phyloP scores from a whole-genome alignment of 129 eudicot genomes.

The Tagetes erecta region DNA sequence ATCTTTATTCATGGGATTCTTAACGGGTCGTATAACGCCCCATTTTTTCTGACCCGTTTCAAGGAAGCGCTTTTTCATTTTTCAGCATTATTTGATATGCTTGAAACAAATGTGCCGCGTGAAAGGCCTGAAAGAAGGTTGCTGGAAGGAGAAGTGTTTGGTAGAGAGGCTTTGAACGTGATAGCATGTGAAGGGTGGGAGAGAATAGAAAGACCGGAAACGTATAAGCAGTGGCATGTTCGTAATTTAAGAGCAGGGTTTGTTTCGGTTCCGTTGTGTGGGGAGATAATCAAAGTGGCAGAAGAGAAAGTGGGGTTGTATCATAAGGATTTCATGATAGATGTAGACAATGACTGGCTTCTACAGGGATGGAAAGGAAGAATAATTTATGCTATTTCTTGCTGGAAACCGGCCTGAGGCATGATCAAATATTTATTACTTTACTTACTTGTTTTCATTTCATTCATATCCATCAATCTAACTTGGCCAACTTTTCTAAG shows the following conservation, averaged over 20 bases:
- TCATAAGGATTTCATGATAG: slow-evolving; percentile 70
- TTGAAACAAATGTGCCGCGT: slow-evolving; percentile 60
- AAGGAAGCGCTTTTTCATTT: slow-evolving; percentile 75
- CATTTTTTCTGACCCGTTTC: slow-evolving; percentile 76
- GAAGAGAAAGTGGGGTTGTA: slow-evolving; percentile 43
- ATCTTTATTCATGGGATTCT: slow-evolving; percentile 69
- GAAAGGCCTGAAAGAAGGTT: slow-evolving; percentile 61
- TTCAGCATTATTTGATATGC: slow-evolving; percentile 79
- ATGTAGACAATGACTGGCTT: slow-evolving; percentile 65
- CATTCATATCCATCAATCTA: too few relatives aligned
- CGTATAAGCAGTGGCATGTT: slow-evolving; percentile 81
- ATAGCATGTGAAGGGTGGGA: slow-evolving; percentile 90
- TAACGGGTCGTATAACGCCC: slow-evolving; percentile 74
- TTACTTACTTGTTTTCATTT: too few relatives aligned
- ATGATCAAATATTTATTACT: neutral
- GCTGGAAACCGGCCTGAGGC: slow-evolving; percentile 51
- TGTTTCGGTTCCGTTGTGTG: slow-evolving; percentile 47
- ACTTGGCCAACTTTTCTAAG: too few relatives aligned
- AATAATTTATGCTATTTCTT: slow-evolving; percentile 53
- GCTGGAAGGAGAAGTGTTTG: slow-evolving; percentile 67
- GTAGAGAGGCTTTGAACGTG: slow-evolving; percentile 75
- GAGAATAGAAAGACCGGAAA: slow-evolving; percentile 19
- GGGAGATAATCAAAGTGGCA: slow-evolving; percentile 35
- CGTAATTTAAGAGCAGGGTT: slow-evolving; percentile 65
- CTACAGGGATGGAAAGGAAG: slow-evolving; percentile 81